Evolutionary conservation across 2,329 filamentous ascomycete genomes (phyloP).

Genomic region (Claviceps sorghi): DNA sequence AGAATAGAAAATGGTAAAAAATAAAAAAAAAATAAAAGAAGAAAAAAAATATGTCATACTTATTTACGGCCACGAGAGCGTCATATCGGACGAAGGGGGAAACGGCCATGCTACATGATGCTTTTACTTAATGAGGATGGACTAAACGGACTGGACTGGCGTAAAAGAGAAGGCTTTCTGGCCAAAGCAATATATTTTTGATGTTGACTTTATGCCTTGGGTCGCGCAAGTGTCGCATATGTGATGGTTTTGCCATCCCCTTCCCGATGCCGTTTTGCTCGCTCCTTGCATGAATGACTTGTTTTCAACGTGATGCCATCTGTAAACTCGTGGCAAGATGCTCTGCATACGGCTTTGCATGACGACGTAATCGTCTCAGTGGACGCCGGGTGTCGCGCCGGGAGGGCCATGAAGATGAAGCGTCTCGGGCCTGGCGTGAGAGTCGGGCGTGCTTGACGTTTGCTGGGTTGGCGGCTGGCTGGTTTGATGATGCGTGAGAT

Average conservation of each 20-base stretch:
- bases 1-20: background rate
- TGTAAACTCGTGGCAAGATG: too few relatives aligned
- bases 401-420: too few relatives aligned
- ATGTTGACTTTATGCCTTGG: background rate
- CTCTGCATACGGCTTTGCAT: too few relatives aligned
- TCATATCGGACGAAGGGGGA: background rate
- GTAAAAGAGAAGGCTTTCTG: background rate
- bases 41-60: background rate
- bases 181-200: background rate
- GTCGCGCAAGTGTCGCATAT: background rate
- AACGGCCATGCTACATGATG: background rate
- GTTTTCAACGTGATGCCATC: too few relatives aligned
- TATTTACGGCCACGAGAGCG: constrained; percentile 1
- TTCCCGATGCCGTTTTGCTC: too few relatives aligned
- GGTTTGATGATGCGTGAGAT: too few relatives aligned
- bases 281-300: too few relatives aligned
- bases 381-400: too few relatives aligned
- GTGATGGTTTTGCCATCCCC: background rate
- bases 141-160: background rate
- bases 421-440: too few relatives aligned
- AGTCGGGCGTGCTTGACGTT: too few relatives aligned
- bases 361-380: too few relatives aligned
- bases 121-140: background rate
- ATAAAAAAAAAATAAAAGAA: background rate
- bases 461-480: too few relatives aligned